Evolutionary conservation across 108 stramenopile species (phyloP), one percentile per base, ranked within the genome.

Genomic region (Parietichytrium sp.): DNA sequence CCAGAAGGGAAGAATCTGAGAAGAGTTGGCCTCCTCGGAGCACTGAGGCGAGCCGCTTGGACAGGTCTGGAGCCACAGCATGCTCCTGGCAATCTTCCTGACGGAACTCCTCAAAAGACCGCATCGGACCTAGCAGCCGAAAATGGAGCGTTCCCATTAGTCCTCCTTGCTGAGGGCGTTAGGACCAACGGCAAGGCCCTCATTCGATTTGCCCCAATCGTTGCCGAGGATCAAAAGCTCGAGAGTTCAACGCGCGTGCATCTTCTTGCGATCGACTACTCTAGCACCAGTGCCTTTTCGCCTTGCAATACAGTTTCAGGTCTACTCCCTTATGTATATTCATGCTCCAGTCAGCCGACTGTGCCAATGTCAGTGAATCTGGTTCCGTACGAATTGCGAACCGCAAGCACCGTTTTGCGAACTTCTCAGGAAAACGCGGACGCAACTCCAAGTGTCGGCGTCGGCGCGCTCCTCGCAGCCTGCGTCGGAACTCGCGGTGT

Each of bases 301-400:
- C 61, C 61, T 47, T 72, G 61, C 42, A 72, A 72, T 20, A 16
- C 61, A n/a, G 61, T 72, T 42, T 16, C 10, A 13, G 61, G 61
- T 25, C 18, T 72, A n/a, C 6, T 27, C 2, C 36, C 10, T 6
- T 72, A 72, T 38, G 15, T 72, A 6, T 72, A n/a, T 12, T 42
- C 23, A 16, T 33, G 38, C 6, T 72, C 38, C 61, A 23, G 38
- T n/a, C 36, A 45, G 61, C 45, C 45, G 38, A 16, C 23, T 25
- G 45, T 10, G 23, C 16, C 61, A 0, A 72, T 72, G 61, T 45
- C 6, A n/a, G 61, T 72, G 38, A 72, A 72, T 27, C 6, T 72
- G 33, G 42, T 72, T 38, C 61, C 61, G 6, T 72, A 72, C 61
- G 61, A 72, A 25, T 33, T 72, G 16, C 45, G 61, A 42, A 72